Evolutionary conservation across 176 grass and related monocot genomes (phyloP).

Genomic region (Carex cristatella): DNA sequence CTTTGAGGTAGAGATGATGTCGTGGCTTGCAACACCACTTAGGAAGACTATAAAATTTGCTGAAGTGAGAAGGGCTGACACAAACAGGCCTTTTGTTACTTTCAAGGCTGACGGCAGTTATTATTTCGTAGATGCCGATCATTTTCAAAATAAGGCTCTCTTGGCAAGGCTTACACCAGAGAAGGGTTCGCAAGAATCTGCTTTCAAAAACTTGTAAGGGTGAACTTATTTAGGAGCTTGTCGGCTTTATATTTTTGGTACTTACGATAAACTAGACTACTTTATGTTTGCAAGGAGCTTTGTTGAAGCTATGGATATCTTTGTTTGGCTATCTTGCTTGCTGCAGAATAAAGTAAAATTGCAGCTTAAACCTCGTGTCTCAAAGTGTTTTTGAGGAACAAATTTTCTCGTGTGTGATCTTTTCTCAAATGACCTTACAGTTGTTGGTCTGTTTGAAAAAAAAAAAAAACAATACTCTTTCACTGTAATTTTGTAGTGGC

Average conservation of each 20-base stretch:
- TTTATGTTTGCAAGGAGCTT: neutral
- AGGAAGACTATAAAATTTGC: slow-evolving; percentile 76
- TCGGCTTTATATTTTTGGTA: neutral
- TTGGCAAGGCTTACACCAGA: slow-evolving; percentile 74
- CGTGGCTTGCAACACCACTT: slow-evolving; percentile 78
- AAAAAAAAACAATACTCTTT: neutral
- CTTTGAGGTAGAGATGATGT: slow-evolving; percentile 75
- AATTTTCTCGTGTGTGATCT: neutral
- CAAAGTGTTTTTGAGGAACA: neutral
- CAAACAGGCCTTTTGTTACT: slow-evolving; percentile 76
- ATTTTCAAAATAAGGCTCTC: slow-evolving; percentile 82
- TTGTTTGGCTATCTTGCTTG: neutral
- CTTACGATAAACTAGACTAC: neutral
- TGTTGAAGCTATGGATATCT: neutral
- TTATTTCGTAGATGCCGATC: slow-evolving; percentile 77
- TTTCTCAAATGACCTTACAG: no score
- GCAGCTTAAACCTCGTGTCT: neutral
- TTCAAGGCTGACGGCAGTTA: slow-evolving; percentile 65
- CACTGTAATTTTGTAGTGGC: neutral
- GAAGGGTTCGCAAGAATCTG: slow-evolving; percentile 55
- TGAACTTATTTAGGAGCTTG: neutral
- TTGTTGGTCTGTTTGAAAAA: neutral
- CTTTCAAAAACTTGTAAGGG: slow-evolving; percentile 85
- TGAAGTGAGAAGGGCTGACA: slow-evolving; percentile 62
- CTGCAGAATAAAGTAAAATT: neutral